A percentile compares a stretch with the other conserved stretches of the same genome.
These are phyloP conservation scores for Coniophora puteana DNA, from an alignment of 1,284 basidiomycete species.

Conservation along the genomic window DNA sequence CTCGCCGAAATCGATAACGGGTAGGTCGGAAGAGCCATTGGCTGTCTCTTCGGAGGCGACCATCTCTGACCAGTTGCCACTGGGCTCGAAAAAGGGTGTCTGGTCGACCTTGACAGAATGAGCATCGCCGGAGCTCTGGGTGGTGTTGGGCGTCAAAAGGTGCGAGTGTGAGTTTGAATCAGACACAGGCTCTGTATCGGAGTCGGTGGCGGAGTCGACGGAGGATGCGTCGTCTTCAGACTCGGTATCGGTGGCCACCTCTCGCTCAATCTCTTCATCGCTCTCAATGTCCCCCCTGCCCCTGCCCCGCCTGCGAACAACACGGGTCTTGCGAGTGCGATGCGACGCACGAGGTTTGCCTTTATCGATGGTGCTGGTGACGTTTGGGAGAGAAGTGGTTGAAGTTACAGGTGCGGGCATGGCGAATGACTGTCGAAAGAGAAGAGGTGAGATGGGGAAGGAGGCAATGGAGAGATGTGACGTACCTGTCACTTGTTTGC, in stretches of 20 bases:
- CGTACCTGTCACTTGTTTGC: conserved; percentile 15
- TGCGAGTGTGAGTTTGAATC: conserved; percentile 49
- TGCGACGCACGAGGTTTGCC: conserved; percentile 21
- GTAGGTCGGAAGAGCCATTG: conserved; percentile 59
- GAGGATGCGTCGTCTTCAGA: conserved; percentile 58
- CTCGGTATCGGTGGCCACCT: conserved; percentile 61
- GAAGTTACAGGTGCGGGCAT: conserved; percentile 42
- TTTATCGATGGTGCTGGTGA: too few relatives aligned
- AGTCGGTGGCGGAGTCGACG: conserved; percentile 57
- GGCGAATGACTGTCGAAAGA: conserved; percentile 17
- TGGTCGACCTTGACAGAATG: conserved; percentile 26
- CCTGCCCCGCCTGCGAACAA: conserved; percentile 48
- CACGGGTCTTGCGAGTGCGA: conserved; percentile 46
- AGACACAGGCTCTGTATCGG: conserved; percentile 60
- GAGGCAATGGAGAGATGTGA: conserved; percentile 11
- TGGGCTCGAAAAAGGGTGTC: conserved; percentile 49
- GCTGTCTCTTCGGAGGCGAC: conserved; percentile 68
- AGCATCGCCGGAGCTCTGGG: conserved; percentile 49
- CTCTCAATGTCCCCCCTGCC: conserved; percentile 54
- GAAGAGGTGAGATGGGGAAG: conserved; percentile 9
- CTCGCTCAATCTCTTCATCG: conserved; percentile 72
- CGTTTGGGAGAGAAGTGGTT: conserved; percentile 22
- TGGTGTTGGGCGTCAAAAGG: conserved; percentile 59
- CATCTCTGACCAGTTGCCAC: conserved; percentile 76
- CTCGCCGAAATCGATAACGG: conserved; percentile 77